Percentiles rank a stretch among this genome's conserved stretches.
These are phyloP conservation scores for Collybiopsis confluens DNA, from an alignment of 768 basidiomycete genomes.

Conservation along the genomic window DNA sequence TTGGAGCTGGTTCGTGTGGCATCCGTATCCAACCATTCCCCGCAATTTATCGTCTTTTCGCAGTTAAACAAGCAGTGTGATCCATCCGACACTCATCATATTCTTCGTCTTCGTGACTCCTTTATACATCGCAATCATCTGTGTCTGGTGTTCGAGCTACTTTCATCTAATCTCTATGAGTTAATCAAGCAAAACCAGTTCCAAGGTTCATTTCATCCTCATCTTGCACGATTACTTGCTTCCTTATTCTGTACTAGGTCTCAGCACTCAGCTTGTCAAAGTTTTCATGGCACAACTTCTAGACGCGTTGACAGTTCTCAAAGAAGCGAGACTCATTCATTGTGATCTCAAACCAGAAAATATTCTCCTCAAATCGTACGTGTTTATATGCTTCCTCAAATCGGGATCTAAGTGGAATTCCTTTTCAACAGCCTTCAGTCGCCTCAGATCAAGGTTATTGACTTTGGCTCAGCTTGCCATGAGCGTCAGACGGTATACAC, in stretches of 20 bases:
- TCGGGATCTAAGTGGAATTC: conserved; percentile 1
- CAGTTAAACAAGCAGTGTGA: conserved; percentile 94
- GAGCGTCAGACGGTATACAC: conserved; percentile 99
- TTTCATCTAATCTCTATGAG: conserved; percentile 97
- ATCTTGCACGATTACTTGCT: neutral
- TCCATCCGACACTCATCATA: conserved; percentile 93
- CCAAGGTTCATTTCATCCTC: conserved; percentile 50
- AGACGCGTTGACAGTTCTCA: conserved; percentile 87
- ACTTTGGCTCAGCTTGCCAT: conserved; percentile 98
- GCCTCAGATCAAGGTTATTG: conserved; percentile 97
- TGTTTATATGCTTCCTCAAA: conserved; percentile 7
- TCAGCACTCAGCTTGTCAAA: conserved; percentile 95
- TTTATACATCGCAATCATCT: conserved; percentile 97
- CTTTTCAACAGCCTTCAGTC: conserved; percentile 71
- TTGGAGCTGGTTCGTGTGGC: conserved; percentile 75
- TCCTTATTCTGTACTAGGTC: conserved; percentile 11
- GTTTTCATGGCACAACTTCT: conserved; percentile 96
- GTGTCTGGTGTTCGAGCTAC: conserved; percentile 95
- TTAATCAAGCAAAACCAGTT: conserved; percentile 99
- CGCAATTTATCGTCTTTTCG: conserved; percentile 5
- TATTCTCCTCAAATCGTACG: conserved; percentile 90
- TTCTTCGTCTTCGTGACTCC: conserved; percentile 88
- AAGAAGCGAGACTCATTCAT: conserved; percentile 94
- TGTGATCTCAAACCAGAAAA: conserved; percentile 99
- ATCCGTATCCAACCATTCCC: conserved; percentile 1